Evolutionary conservation across 2,329 filamentous ascomycete genomes (phyloP).

Genomic region (Trichoderma hamatum): DNA sequence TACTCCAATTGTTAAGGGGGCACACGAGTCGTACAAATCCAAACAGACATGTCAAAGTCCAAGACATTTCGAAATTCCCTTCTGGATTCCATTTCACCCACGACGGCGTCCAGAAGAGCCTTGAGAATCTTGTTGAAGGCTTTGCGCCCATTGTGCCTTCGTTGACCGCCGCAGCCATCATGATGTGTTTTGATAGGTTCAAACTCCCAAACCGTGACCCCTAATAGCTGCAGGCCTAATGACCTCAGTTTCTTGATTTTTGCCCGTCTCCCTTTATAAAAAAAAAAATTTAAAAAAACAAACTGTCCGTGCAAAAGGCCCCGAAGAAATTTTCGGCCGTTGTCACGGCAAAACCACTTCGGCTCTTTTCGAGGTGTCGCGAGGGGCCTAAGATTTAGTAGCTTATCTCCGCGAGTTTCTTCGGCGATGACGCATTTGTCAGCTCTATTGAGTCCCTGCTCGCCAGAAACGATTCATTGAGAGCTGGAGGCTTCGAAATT

Average conservation of each 20-base stretch:
- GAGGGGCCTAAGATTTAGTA: neutral
- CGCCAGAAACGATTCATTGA: neutral
- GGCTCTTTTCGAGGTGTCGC: neutral
- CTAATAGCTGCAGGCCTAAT: neutral
- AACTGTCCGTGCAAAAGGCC: neutral
- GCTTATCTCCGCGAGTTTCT: slow-evolving; percentile 20
- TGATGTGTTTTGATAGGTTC: neutral
- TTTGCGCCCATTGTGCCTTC: neutral
- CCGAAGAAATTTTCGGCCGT: neutral
- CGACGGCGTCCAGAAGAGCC: slow-evolving; percentile 17
- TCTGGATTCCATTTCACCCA: slow-evolving; percentile 25
- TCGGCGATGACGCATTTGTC: slow-evolving; percentile 21
- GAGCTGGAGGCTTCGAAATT: neutral
- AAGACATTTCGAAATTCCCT: slow-evolving; percentile 15
- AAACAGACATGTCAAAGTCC: slow-evolving; percentile 15
- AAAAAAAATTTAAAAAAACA: neutral
- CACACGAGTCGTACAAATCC: slow-evolving; percentile 7
- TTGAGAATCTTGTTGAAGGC: slow-evolving; percentile 5
- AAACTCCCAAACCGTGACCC: neutral
- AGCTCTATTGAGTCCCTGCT: neutral
- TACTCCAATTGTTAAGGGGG: neutral
- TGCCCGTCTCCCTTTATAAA: slow-evolving; percentile 3
- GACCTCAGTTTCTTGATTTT: neutral
- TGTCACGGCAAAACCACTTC: neutral
- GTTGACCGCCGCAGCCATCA: neutral